Base-by-base conservation (phyloP, 2,329 filamentous ascomycete genomes). In the Talaromyces verruculosus region DNA sequence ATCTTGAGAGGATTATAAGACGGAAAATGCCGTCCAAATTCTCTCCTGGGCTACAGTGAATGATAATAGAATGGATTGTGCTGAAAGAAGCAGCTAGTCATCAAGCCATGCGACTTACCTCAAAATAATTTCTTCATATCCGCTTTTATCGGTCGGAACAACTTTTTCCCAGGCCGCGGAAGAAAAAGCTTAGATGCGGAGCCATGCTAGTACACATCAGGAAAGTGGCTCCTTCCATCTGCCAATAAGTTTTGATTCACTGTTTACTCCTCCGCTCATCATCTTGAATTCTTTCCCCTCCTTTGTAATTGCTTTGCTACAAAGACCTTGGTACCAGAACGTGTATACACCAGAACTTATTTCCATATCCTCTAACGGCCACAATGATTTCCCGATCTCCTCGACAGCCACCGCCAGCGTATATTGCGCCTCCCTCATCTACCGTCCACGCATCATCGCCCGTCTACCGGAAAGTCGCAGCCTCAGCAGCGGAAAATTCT, bases 1-100 rank as follows among this genome's bases (percentile, higher is more conserved):
- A 93, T 93, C 72, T 69, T 84, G 67, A 60, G 49, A 41, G 6
- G 25, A 39, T n/a, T 11, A 2, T n/a, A 37, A 15, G 37, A 57
- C 19, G 41, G 41, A 25, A 51, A 13, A 30, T 33, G 37, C n/a
- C 43, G 67, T 65, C 58, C 35, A 69, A 68, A 63, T 62, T 19
- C 19, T 39, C 49, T 30, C 25, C 33, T 37, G n/a, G 30, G 25
- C 39, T 62, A 22, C n/a, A 61, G 25, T 6, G 25, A 67, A 68
- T 57, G 65, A 70, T 63, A 61, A 67, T 67, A 66, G 58, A 64
- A 15, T 58, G 41, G 11, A 47, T 57, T 64, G 47, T 41, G 37
- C 43, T 35, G 35, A 2, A 28, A 39, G n/a, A 25, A 41, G 37
- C 39, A 35, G 25, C 19, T 28, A 37, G 7, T 39, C 33, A 37